phyloP scores from a whole-genome alignment of 768 basidiomycete species.

The Dentipellis sp. region DNA sequence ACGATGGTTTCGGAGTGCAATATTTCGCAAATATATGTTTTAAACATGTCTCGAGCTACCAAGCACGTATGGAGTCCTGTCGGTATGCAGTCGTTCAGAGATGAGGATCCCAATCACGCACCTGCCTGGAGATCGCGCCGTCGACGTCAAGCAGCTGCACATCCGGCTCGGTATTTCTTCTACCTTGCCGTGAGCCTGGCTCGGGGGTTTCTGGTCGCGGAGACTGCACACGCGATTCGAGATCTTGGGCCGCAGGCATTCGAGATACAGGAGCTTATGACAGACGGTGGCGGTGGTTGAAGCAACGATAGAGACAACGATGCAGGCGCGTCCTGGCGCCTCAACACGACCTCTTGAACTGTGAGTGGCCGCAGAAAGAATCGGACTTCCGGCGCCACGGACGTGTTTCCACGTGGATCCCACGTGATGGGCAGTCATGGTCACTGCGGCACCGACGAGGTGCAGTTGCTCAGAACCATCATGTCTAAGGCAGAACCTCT shows the following conservation, averaged over 20 bases:
- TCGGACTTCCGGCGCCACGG: background rate
- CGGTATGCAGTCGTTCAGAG: background rate
- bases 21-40: slow-evolving; percentile 76
- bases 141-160: slow-evolving; percentile 60
- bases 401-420: background rate
- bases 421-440: background rate
- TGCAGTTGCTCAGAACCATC: slow-evolving; percentile 8
- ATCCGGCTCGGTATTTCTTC: slow-evolving; percentile 36
- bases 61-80: background rate
- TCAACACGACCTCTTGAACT: background rate
- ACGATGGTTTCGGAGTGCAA: slow-evolving; percentile 40
- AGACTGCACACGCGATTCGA: slow-evolving; percentile 26
- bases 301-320: background rate
- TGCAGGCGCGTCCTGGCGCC: background rate
- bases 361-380: background rate
- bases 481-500: slow-evolving; percentile 61
- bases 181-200: slow-evolving; percentile 25
- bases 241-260: background rate
- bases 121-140: slow-evolving; percentile 58
- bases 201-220: slow-evolving; percentile 55
- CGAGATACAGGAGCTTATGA: background rate
- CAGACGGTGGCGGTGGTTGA: background rate
- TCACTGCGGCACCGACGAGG: no score
- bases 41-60: slow-evolving; percentile 58
- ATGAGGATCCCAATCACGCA: slow-evolving; percentile 16